These are phyloP conservation scores for Colletotrichum nymphaeae DNA, from an alignment of 2,329 filamentous ascomycete species.

Conservation along the genomic window DNA sequence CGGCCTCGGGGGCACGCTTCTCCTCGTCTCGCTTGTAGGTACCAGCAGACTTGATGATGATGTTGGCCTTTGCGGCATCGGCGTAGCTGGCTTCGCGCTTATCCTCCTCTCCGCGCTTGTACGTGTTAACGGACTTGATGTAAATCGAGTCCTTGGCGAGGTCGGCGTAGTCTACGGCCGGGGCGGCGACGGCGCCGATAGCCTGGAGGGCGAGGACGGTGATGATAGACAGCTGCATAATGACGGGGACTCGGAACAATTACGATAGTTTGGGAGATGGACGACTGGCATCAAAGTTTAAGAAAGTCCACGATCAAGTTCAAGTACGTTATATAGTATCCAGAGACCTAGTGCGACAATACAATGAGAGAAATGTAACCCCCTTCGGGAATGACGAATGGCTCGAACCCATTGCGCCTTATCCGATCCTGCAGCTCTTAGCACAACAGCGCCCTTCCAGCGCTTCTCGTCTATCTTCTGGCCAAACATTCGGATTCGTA, in stretches of 20 bases:
- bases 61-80: neutral
- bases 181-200: conserved; percentile 20
- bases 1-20: neutral
- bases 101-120: neutral
- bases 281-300: neutral
- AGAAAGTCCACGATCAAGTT: neutral
- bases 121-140: conserved; percentile 6
- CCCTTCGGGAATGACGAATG: neutral
- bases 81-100: neutral
- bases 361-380: neutral
- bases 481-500: neutral
- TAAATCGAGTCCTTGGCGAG: neutral
- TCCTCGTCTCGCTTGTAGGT: conserved; percentile 15
- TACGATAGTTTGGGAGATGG: neutral
- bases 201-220: conserved; percentile 20
- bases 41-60: conserved; percentile 13
- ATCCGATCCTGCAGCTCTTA: neutral
- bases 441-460: neutral
- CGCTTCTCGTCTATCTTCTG: neutral
- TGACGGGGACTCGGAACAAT: neutral
- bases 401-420: neutral
- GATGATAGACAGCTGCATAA: conserved; percentile 21
- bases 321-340: neutral
- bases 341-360: too few species aligned
- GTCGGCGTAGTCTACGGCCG: conserved; percentile 6